Conservation (phyloP, 208 protist species). For the Acanthamoeba royreba region DNA sequence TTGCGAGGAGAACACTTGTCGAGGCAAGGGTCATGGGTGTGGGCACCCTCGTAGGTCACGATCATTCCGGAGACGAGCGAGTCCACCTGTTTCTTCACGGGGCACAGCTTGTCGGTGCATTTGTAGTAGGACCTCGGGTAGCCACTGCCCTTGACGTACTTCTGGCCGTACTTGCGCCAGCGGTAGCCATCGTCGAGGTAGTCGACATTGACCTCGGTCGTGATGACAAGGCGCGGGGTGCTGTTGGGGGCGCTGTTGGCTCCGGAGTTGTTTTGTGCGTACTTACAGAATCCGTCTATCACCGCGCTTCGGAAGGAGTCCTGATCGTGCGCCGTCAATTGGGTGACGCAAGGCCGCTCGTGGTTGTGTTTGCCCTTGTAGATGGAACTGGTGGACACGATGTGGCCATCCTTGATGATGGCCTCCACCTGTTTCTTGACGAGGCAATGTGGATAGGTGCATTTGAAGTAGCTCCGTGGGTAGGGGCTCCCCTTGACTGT, state of each 20-base stretch:
- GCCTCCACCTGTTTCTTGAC: constrained; percentile 42
- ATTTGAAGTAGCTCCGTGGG: constrained; percentile 37
- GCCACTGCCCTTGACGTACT: constrained; percentile 22
- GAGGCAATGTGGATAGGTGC: constrained; percentile 16
- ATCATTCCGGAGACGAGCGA: neutral
- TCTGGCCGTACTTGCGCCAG: constrained; percentile 56
- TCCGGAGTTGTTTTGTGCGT: neutral
- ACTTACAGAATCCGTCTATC: neutral
- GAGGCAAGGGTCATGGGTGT: neutral
- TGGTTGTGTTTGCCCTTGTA: constrained; percentile 27
- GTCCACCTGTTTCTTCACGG: constrained; percentile 36
- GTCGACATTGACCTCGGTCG: neutral
- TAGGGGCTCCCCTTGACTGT: constrained; percentile 29
- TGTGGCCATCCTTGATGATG: neutral
- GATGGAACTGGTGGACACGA: neutral
- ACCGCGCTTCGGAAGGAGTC: neutral
- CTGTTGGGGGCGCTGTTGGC: neutral
- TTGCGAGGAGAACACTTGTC: neutral
- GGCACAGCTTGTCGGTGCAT: constrained; percentile 37
- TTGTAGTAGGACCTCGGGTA: constrained; percentile 35
- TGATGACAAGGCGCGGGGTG: neutral
- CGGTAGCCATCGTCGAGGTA: constrained; percentile 23
- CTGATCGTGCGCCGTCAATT: constrained; percentile 14
- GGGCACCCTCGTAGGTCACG: neutral
- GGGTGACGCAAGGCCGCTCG: neutral